Base-by-base conservation (phyloP, 2,329 filamentous ascomycete species). In the Aspergillus quadrilineatus region DNA sequence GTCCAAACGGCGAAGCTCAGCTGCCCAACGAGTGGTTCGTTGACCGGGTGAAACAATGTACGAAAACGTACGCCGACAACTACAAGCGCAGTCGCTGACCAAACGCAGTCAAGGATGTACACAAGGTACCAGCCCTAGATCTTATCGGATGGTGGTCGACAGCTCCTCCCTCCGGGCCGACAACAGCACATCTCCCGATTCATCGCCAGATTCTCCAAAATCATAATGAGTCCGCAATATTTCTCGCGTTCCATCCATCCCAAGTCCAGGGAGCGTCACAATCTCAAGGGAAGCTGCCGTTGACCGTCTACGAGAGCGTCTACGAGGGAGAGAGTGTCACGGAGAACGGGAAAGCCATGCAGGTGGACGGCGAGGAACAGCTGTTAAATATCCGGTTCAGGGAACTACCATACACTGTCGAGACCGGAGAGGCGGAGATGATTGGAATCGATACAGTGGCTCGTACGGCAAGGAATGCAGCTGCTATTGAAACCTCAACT, bases 361-460 rank as follows among this genome's bases (percentile, higher is more conserved):
- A 87, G 65, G 88, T 93, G 77, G 87, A 89, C 61, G 89, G 90
- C 61, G 79, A 79, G 72, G 69, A 85, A 34, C 72, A 78, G 1
- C 73, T 78, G 2, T 70, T 86, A 26, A 84, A 82, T 50, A 81
- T 94, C 58, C 88, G 85, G 67, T 97, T 97, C 74, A 85, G 88
- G 58, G 89, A 95, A 69, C 76, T 97, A 8, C 85, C 88, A 1
- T 97, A 94, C 73, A 88, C 88, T 0, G 87, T 97, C 1, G 94
- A 97, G 76, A 96, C 92, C 0, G 91, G 90, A 8, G 92, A 97
- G 73, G 92, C 92, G 1, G 94, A 99, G 74, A 97, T 97, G 92
- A 97, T 99, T 63, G 89, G 90, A 64, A 90, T 99, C 67, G 92
- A 97, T 73, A 96, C 92, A 63, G 89, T 99, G 17, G 92, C 93